phyloP scores from a whole-genome alignment of 2,329 filamentous ascomycete species.

The Sclerotinia glacialis region DNA sequence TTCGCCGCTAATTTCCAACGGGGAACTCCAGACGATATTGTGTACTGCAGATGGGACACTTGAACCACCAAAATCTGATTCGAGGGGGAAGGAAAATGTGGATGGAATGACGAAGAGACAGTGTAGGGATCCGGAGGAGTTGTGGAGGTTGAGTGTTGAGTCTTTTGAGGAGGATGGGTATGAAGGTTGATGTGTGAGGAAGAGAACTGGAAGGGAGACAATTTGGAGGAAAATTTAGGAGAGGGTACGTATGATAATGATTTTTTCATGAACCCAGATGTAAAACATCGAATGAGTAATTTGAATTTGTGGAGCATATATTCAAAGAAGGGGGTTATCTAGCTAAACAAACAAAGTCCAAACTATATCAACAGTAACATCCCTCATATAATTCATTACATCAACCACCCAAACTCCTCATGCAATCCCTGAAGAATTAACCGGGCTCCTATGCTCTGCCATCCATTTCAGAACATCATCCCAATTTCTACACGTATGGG shows the following conservation, averaged over 20 bases:
- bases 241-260: background rate
- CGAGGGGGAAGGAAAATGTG: constrained; percentile 8
- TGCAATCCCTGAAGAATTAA: background rate
- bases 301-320: too few species aligned
- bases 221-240: background rate
- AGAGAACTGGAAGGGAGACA: background rate
- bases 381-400: background rate
- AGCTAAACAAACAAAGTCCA: background rate
- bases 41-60: constrained; percentile 18
- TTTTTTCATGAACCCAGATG: background rate
- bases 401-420: background rate
- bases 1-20: background rate
- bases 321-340: too few species aligned
- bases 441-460: constrained; percentile 6
- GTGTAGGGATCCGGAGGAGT: constrained; percentile 1
- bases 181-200: too few species aligned
- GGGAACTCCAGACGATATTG: constrained; percentile 2
- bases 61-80: constrained; percentile 13
- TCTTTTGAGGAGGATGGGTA: constrained; percentile 2
- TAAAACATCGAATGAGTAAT: too few species aligned
- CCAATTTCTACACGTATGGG: constrained; percentile 19
- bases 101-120: constrained; percentile 18
- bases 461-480: constrained; percentile 2
- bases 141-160: constrained; percentile 14
- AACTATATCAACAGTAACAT: background rate